phyloP scores from a whole-genome alignment of 139 green algal species.

The Klebsormidium nitens region DNA sequence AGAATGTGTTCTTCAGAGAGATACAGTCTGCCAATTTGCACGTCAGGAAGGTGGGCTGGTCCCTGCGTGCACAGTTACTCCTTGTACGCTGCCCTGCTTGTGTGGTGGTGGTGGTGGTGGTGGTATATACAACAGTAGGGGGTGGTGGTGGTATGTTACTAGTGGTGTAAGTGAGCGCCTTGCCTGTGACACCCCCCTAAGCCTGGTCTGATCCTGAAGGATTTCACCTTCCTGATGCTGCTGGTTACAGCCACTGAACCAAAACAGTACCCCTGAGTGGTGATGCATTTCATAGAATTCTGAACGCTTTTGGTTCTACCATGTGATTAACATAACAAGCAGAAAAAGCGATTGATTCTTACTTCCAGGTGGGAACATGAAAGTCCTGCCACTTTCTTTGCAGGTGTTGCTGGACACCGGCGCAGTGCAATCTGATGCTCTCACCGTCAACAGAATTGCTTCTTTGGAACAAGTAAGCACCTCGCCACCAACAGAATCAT shows the following conservation, averaged over 20 bases:
- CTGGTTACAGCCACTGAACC: background rate
- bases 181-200: background rate
- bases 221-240: background rate
- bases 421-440: constrained; percentile 56
- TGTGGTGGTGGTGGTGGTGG: constrained; percentile 6
- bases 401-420: constrained; percentile 49
- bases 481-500: background rate
- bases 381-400: background rate
- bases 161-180: background rate
- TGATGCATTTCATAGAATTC: background rate
- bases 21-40: constrained; percentile 1
- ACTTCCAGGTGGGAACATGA: background rate
- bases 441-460: constrained; percentile 51
- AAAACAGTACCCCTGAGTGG: background rate
- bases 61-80: background rate
- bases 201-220: background rate
- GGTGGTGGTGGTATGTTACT: constrained; percentile 31
- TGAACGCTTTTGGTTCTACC: too few species aligned
- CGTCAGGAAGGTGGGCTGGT: background rate
- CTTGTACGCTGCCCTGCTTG: constrained; percentile 31
- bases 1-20: constrained; percentile 17
- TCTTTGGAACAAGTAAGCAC: constrained; percentile 39
- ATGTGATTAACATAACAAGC: too few species aligned
- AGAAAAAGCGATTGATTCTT: too few species aligned
- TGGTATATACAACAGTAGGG: background rate